Conservation (phyloP, 768 basidiomycete genomes). For the Hericium alpestre region DNA sequence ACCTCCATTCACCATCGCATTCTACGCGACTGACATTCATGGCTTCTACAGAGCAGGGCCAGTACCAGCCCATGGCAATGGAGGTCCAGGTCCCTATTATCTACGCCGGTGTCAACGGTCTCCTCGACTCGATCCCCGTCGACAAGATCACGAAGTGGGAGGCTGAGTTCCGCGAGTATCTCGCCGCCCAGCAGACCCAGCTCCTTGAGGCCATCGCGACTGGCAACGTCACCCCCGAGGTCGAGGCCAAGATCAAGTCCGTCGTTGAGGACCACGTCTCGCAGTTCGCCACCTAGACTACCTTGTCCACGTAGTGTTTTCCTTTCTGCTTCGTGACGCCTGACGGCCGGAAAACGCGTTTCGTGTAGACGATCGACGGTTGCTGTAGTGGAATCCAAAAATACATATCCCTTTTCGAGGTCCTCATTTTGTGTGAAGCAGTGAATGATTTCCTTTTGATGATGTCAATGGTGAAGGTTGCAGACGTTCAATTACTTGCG, state of each 20-base stretch:
- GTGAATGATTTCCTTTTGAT: too few species aligned
- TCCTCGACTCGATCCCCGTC: slow-evolving; percentile 92
- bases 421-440: too few species aligned
- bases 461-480: too few species aligned
- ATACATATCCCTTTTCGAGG: slow-evolving; percentile 1
- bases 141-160: slow-evolving; percentile 93
- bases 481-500: too few species aligned
- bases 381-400: slow-evolving; percentile 1
- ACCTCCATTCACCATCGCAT: too few species aligned
- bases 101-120: slow-evolving; percentile 99
- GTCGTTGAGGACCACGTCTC: slow-evolving; percentile 83
- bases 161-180: slow-evolving; percentile 81
- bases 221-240: slow-evolving; percentile 78
- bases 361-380: slow-evolving; percentile 5
- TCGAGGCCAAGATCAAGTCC: slow-evolving; percentile 93
- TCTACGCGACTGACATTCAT: neutral
- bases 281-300: slow-evolving; percentile 44
- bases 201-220: slow-evolving; percentile 79
- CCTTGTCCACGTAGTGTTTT: neutral
- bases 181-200: slow-evolving; percentile 57
- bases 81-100: slow-evolving; percentile 98
- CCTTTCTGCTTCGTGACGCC: neutral
- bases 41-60: slow-evolving; percentile 60
- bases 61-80: slow-evolving; percentile 90
- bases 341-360: neutral